A percentile compares a stretch with the other conserved stretches of the same genome.
Conservation (phyloP, 2,329 filamentous ascomycete genomes). For the Trichoderma sp. region DNA sequence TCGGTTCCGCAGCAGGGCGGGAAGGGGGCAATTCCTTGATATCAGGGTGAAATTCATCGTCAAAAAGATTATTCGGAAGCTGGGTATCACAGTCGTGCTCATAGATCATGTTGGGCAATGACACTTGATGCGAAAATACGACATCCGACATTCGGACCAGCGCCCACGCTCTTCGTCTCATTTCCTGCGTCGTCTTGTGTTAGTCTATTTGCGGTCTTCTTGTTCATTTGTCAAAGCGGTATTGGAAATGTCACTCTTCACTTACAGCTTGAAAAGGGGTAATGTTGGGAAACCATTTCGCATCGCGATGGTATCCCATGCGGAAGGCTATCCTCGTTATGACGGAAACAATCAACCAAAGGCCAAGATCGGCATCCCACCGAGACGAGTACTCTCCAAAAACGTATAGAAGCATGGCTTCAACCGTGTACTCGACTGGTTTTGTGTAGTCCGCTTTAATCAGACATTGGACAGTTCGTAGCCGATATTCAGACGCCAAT, state of each 20-base stretch:
- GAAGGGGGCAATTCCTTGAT: constrained; percentile 70
- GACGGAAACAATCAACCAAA: constrained; percentile 62
- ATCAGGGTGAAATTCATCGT: constrained; percentile 75
- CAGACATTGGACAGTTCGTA: constrained; percentile 77
- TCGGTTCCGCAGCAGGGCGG: constrained; percentile 69
- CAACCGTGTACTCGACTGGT: constrained; percentile 74
- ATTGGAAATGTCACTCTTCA: constrained; percentile 11
- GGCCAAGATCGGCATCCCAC: constrained; percentile 72
- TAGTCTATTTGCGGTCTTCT: neutral
- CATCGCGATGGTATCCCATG: constrained; percentile 79
- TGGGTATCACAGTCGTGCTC: constrained; percentile 75
- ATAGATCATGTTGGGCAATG: constrained; percentile 70
- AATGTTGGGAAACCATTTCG: constrained; percentile 72
- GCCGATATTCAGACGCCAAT: constrained; percentile 65
- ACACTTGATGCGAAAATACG: constrained; percentile 75
- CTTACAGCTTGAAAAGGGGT: constrained; percentile 71
- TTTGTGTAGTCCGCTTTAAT: constrained; percentile 77
- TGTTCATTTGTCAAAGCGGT: neutral
- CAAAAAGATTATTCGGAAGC: constrained; percentile 76
- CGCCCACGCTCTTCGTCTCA: constrained; percentile 70
- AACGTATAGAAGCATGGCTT: constrained; percentile 75
- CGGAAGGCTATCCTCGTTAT: constrained; percentile 64
- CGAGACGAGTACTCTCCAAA: constrained; percentile 75
- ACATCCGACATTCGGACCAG: constrained; percentile 74
- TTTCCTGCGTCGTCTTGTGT: constrained; percentile 57